Evolutionary conservation across 441 rosid genomes (phyloP), one percentile per base, ranked within the genome.

Genomic region (Populus hybrid): DNA sequence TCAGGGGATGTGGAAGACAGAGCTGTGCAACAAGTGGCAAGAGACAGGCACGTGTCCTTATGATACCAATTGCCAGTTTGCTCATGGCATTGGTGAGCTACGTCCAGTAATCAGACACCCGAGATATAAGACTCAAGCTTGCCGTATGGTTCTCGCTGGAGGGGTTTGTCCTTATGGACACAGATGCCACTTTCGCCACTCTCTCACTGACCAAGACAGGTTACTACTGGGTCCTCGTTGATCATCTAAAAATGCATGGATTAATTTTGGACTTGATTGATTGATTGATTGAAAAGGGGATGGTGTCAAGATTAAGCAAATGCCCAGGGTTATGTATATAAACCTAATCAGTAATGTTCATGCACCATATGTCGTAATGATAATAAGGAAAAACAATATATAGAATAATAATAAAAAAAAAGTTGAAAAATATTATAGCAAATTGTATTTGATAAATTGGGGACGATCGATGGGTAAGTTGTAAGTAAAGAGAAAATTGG

Each of bases 21-120:
- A 93, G 89, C 85, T 93, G 1, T 93, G 97, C 87, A 92, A 92
- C 89, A 93, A 93, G 64, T 93, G 98, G 98, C 89, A 93, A 83
- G 92, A 91, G 86, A 94, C 88, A 4, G 91, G 94, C 35, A 64
- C 87, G 38, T 93, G 98, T 76, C 92, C 98, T 4, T 88, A 91
- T 36, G 94, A 86, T 5, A 86, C 84, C 8, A 83, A 84, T 69
- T 93, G 97, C 82, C 97, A 89, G 74, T 93, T 91, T 75, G 98
- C 98, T 26, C 98, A 91, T 69, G 98, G 95, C 1, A 86, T 93
- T 16, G 74, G 81, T 7, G 94, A 93, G 88, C 88, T 92, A 67
- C 90, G 95, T 50, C 93, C 98, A 0, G 89, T 93, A 23, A 87
- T 91, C 32, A 83, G 97, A 77, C 94, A 91, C 86, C 97, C 94